phyloP scores from a whole-genome alignment of 257 asterid genomes.

The Nicotiana noctiflora region DNA sequence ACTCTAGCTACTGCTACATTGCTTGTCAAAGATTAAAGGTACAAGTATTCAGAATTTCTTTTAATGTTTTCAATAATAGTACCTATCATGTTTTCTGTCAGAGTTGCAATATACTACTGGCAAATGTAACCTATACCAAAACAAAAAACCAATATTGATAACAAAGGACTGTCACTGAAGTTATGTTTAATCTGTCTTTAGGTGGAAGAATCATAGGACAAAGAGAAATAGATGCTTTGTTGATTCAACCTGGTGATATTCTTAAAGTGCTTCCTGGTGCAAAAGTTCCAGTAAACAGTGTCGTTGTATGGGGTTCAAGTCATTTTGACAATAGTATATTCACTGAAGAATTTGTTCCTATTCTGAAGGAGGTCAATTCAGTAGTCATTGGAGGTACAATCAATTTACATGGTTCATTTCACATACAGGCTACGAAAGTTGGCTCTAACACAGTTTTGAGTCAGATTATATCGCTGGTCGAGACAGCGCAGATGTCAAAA shows the following conservation, averaged over 20 bases:
- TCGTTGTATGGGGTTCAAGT: slow-evolving; percentile 95
- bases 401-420: slow-evolving; percentile 87
- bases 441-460: slow-evolving; percentile 92
- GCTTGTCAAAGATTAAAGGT: slow-evolving; percentile 70
- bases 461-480: slow-evolving; percentile 96
- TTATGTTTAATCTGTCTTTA: slow-evolving; percentile 21
- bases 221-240: slow-evolving; percentile 84
- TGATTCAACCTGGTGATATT: slow-evolving; percentile 89
- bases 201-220: slow-evolving; percentile 80
- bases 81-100: too few relatives aligned
- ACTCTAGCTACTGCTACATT: slow-evolving; percentile 84
- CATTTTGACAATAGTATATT: slow-evolving; percentile 93
- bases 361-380: slow-evolving; percentile 56
- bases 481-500: slow-evolving; percentile 99
- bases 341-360: slow-evolving; percentile 91
- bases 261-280: slow-evolving; percentile 92
- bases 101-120: too few relatives aligned
- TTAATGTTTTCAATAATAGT: not conserved
- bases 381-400: slow-evolving; percentile 87
- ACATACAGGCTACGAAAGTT: slow-evolving; percentile 73
- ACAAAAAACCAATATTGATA: not conserved
- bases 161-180: not conserved
- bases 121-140: too few relatives aligned
- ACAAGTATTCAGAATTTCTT: not conserved
- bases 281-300: slow-evolving; percentile 87